A percentile compares a stretch with the other conserved stretches of the same genome.
These are phyloP conservation scores for Solanum medicagineum DNA, from an alignment of 257 asterid genomes.

Conservation along the genomic window DNA sequence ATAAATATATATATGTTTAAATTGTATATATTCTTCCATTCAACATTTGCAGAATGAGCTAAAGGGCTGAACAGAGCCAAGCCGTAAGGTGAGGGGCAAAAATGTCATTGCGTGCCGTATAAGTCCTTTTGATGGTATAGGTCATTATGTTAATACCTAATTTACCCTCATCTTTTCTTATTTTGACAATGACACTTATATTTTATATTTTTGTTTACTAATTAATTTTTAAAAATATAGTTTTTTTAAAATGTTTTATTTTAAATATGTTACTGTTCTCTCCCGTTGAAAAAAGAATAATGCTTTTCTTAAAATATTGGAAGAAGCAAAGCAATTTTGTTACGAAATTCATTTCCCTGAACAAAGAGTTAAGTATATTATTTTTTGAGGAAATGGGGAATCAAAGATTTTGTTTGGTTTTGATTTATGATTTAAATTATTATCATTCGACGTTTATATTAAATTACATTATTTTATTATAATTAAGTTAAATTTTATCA, in stretches of 20 bases:
- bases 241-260: neutral
- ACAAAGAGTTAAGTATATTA: neutral
- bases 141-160: neutral
- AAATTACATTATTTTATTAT: neutral
- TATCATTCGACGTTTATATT: neutral
- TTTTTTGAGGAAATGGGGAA: neutral
- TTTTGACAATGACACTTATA: neutral
- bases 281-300: neutral
- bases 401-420: neutral
- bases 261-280: neutral
- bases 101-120: constrained; percentile 41
- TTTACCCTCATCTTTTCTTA: neutral
- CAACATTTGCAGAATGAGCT: neutral
- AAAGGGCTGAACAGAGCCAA: neutral
- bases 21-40: neutral
- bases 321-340: neutral
- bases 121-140: constrained; percentile 5
- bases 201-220: neutral
- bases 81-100: constrained; percentile 20
- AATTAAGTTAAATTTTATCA: neutral
- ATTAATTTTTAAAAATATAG: neutral
- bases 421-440: neutral
- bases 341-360: neutral
- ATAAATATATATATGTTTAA: neutral
- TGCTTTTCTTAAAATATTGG: constrained; percentile 6